A percentile compares a stretch with the other conserved stretches of the same genome.
These are phyloP conservation scores for Euclidium syriacum DNA, from an alignment of 345 rosid species.

Conservation along the genomic window DNA sequence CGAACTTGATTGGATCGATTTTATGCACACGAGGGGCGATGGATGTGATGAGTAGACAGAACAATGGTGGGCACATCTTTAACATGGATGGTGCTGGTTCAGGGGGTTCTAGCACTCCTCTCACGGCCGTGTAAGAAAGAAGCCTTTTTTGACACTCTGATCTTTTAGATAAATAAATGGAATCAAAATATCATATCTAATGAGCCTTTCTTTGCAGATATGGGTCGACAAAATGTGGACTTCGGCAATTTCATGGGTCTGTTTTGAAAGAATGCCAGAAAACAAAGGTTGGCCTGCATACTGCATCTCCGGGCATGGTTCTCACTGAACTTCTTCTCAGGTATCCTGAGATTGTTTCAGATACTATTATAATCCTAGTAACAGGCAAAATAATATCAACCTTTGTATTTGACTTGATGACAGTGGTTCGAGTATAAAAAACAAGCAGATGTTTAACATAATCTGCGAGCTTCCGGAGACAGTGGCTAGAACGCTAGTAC, in stretches of 20 bases:
- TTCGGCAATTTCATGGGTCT: conserved; percentile 85
- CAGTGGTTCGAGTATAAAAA: conserved; percentile 77
- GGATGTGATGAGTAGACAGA: conserved; percentile 63
- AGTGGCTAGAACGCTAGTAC: conserved; percentile 88
- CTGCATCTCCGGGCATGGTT: conserved; percentile 98
- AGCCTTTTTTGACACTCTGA: background rate
- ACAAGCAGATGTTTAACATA: conserved; percentile 88
- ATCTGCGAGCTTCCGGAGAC: conserved; percentile 96
- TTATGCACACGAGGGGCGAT: conserved; percentile 92
- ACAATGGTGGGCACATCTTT: conserved; percentile 79
- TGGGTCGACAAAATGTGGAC: conserved; percentile 97
- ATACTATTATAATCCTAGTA: no score
- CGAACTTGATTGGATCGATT: conserved; percentile 89
- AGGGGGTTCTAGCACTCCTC: conserved; percentile 96
- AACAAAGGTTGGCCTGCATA: conserved; percentile 85
- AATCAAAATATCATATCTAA: conserved; percentile 8
- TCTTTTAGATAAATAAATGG: background rate
- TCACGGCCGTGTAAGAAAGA: conserved; percentile 87
- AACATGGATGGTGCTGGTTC: conserved; percentile 99
- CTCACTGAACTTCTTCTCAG: conserved; percentile 88
- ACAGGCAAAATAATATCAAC: no score
- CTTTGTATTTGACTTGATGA: background rate
- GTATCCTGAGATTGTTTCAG: no score
- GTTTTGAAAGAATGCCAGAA: conserved; percentile 72
- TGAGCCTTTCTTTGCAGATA: conserved; percentile 42